Conservation (phyloP, 2,329 filamentous ascomycete genomes). For the Botrytis aclada region DNA sequence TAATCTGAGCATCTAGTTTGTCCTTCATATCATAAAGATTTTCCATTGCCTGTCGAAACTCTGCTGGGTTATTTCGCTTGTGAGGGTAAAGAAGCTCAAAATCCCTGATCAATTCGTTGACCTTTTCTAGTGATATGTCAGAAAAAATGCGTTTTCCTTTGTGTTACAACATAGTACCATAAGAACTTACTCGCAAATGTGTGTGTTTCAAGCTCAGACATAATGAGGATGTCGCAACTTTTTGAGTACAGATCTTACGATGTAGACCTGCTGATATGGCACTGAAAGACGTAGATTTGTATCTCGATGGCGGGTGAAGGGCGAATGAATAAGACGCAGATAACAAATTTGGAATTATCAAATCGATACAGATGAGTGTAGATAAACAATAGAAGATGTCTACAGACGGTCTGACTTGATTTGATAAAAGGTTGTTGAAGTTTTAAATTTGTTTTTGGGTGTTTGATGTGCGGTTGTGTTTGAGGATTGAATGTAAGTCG, state of each 20-base stretch:
- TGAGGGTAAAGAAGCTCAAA: background rate
- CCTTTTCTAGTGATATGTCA: background rate
- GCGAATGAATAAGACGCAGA: too few relatives aligned
- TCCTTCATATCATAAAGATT: background rate
- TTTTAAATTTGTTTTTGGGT: background rate
- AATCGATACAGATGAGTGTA: too few relatives aligned
- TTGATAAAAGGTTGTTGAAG: rapidly evolving
- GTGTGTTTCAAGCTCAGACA: background rate
- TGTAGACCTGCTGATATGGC: background rate
- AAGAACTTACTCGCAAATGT: background rate
- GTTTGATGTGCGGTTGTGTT: background rate
- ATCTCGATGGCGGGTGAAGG: background rate
- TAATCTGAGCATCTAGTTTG: rapidly evolving
- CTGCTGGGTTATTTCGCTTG: too few relatives aligned
- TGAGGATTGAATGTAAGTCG: background rate
- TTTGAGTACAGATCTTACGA: background rate
- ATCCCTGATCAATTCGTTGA: background rate
- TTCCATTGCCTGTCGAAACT: background rate
- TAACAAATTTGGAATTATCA: too few relatives aligned
- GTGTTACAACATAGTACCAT: rapidly evolving
- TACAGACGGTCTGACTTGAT: rapidly evolving
- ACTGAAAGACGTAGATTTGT: background rate
- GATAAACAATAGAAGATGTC: too few relatives aligned
- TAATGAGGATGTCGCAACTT: background rate
- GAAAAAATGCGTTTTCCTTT: background rate